Evolutionary conservation across 257 asterid genomes (phyloP).

Genomic region (Solanum verrucosum): DNA sequence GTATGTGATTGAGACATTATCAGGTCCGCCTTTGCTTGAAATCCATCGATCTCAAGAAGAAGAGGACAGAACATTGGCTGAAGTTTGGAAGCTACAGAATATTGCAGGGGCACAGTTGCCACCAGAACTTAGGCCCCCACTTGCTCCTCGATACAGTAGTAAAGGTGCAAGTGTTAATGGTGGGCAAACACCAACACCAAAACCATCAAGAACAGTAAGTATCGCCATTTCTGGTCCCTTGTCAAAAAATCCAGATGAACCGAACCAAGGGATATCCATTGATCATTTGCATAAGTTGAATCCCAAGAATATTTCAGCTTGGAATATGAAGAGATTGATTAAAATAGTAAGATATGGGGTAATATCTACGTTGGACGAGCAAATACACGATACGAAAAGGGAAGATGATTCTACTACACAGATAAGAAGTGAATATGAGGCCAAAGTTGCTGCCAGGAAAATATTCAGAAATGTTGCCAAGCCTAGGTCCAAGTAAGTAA

Average conservation of each 20-base stretch:
- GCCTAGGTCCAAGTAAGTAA: conserved; percentile 65
- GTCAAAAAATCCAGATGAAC: conserved; percentile 31
- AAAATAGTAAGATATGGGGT: conserved; percentile 64
- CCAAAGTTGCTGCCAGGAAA: conserved; percentile 78
- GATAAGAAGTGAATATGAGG: conserved; percentile 79
- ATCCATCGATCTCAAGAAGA: conserved; percentile 46
- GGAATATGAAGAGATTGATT: conserved; percentile 93
- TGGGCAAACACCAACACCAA: conserved; percentile 48
- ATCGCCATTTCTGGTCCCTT: conserved; percentile 35
- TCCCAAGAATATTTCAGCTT: conserved; percentile 73
- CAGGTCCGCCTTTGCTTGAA: conserved; percentile 68
- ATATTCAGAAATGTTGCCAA: conserved; percentile 79
- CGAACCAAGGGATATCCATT: conserved; percentile 37
- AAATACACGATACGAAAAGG: conserved; percentile 28
- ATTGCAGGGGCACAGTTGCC: conserved; percentile 71
- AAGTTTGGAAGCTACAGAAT: conserved; percentile 58
- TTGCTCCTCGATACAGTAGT: conserved; percentile 2
- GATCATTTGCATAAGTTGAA: conserved; percentile 64
- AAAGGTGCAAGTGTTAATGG: conserved; percentile 2
- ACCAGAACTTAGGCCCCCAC: conserved; percentile 39
- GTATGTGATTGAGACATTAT: conserved; percentile 68
- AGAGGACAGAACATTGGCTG: conserved; percentile 57
- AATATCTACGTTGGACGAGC: conserved; percentile 72
- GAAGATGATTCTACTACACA: conserved; percentile 61
- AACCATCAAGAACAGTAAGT: conserved; percentile 37